Conservation (phyloP, 2,329 filamentous ascomycete genomes). For the Botrytis medusae region DNA sequence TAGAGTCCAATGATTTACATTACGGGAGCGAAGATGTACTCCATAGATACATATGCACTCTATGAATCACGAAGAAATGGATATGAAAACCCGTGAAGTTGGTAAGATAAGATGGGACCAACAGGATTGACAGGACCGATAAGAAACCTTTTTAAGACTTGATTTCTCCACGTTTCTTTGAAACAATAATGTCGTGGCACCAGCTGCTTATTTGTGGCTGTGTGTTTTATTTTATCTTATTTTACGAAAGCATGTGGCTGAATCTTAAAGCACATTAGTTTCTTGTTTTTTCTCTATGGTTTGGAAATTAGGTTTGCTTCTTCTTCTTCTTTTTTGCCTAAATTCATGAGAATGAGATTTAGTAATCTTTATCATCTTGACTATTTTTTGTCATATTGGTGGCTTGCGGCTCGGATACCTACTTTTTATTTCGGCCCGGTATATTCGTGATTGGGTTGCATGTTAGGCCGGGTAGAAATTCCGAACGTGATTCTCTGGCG, state of each 20-base stretch:
- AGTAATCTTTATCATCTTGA: background rate
- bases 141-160: background rate
- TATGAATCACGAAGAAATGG: background rate
- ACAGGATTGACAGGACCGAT: background rate
- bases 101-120: conserved; percentile 17
- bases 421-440: background rate
- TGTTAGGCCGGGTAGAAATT: background rate
- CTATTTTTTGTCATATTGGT: background rate
- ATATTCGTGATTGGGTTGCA: background rate
- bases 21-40: background rate
- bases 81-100: background rate
- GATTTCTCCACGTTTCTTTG: conserved; percentile 21
- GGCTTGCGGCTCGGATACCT: conserved; percentile 1
- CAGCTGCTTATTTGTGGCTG: conserved; percentile 18
- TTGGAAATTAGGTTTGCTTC: background rate
- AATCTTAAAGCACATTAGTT: background rate
- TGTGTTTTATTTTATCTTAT: background rate
- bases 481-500: too few relatives aligned
- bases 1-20: conserved; percentile 14
- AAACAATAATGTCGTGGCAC: conserved; percentile 23
- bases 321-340: background rate
- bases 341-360: background rate
- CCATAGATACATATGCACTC: background rate
- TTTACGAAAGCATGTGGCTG: conserved; percentile 4
- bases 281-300: background rate